These are phyloP conservation scores for Populus davidiana DNA, from an alignment of 345 rosid species.

Conservation along the genomic window DNA sequence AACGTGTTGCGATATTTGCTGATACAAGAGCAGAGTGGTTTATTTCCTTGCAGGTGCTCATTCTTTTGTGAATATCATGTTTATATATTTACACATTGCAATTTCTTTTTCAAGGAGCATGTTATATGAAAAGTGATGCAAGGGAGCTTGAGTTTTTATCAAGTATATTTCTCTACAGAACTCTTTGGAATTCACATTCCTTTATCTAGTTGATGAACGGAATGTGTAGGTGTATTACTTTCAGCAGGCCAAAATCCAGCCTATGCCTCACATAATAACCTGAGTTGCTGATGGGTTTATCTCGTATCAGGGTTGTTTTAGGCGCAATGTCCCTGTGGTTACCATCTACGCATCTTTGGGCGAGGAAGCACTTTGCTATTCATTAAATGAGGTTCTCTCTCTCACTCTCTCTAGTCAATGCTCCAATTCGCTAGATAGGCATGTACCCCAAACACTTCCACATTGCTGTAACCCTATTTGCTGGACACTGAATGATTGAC, in stretches of 20 bases:
- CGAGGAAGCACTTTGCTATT: conserved; percentile 92
- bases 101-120: neutral
- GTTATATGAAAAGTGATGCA: neutral
- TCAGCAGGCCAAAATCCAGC: neutral
- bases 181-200: neutral
- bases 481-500: neutral
- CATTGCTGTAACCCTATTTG: neutral
- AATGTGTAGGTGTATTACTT: neutral
- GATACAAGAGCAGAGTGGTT: conserved; percentile 98
- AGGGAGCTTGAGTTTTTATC: neutral
- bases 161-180: neutral
- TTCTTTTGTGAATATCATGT: neutral
- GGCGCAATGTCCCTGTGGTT: conserved; percentile 81
- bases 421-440: neutral
- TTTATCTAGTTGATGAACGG: neutral
- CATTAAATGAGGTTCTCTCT: conserved; percentile 77
- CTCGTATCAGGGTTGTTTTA: conserved; percentile 76
- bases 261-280: neutral
- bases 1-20: conserved; percentile 90
- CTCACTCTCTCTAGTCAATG: conserved; percentile 5
- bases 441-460: neutral
- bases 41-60: conserved; percentile 79
- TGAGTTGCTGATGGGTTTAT: conserved; percentile 3
- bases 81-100: neutral
- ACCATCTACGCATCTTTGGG: conserved; percentile 95